Base-by-base conservation (phyloP, 2,329 filamentous ascomycete genomes). In the Hymenoscyphus scutula region DNA sequence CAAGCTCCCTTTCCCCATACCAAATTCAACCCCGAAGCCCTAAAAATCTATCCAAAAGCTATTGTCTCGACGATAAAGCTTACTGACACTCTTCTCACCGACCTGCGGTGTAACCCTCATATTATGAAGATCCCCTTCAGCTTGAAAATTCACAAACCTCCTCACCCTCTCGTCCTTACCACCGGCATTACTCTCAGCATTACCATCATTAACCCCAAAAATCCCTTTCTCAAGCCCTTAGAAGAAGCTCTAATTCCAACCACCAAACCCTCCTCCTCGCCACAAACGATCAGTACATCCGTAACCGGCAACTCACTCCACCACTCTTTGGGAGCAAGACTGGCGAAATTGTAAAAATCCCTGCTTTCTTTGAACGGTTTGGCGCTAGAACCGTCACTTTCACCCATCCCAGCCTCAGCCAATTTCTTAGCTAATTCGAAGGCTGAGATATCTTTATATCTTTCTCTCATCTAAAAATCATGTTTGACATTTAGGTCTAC, bases 261-360 rank as follows among this genome's bases (percentile, higher is more conserved):
- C 37, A 84, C 73, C 29, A 88, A 65, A 15, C 86, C 75, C 74
- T 88, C 85, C 56, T 81, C 79, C 0, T 76, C 79, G 0, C 85
- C 86, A 1, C 76, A 82, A 65, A 81, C 80, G 5, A 88, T 76
- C 27, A 86, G 68, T 1, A 86, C 75, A 51, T 80, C 76, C 23
- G 77, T 74, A 2, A 83, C 77, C 0, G 79, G 76, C 13, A 84
- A 74, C 1, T 75, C 77, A 10, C 76, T 69, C 78, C 82, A 88
- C 84, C 85, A 88, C 1, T 77, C 76, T 3, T 75, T 60, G 1
- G 79, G 75, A 1, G 84, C 85, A 7, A 69, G 69, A 8, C 75
- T 74, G 0, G 84, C 76, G 69, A 87, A 81, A 32, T 77, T 84
- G 69, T 87, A 89, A 53, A 78, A 74, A 65, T 85, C 82, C 27